Evolutionary conservation across 1,284 basidiomycete genomes (phyloP), one percentile per base, ranked within the genome.

Genomic region (Amylostereum areolatum): DNA sequence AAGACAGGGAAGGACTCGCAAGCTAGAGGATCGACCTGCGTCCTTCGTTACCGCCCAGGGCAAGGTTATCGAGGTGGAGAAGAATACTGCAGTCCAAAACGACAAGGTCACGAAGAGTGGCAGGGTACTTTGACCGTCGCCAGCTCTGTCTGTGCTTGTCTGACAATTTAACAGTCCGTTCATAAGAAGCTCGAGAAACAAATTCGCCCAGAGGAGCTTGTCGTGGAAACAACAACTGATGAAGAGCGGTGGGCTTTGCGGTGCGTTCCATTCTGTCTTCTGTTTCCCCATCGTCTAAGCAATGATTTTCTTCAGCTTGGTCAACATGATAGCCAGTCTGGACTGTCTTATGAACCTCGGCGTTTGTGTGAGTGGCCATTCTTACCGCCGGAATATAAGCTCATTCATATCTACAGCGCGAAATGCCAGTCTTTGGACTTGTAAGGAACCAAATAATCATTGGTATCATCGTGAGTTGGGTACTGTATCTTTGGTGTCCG

Each of bases 151-250:
- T 25, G 34, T 39, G 10, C 7, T 28, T 34, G 35, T 7, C 37
- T 12, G 4, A 12, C 10, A 28, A 43, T 35, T 35, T 54, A 39
- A 31, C 57, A 82, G 89, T 72, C 72, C 28, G 72, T 95, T 0
- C 93, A 97, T 66, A 86, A 87, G 56, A 72, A 78, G 40, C 72
- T 97, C n/a, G 92, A 97, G 62, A 71, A 74, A 24, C 85, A 92
- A 61, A 71, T 94, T 8, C 77, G 77, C 36, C 77, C 84, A 0
- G 77, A 80, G 30, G 75, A 79, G 52, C 59, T 87, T 7, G 35
- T 65, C 10, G 74, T 92, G 2, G 62, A 66, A 1, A 62, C 77
- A 1, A 64, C 58, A 1, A 80, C 75, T 0, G 55, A 66, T 1
- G 88, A 90, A 62, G 89, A 92, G 57, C 71, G 74, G 11, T 91